Evolutionary conservation across 192 early-diverging fungal genomes (phyloP).

Genomic region (Podila epigama): DNA sequence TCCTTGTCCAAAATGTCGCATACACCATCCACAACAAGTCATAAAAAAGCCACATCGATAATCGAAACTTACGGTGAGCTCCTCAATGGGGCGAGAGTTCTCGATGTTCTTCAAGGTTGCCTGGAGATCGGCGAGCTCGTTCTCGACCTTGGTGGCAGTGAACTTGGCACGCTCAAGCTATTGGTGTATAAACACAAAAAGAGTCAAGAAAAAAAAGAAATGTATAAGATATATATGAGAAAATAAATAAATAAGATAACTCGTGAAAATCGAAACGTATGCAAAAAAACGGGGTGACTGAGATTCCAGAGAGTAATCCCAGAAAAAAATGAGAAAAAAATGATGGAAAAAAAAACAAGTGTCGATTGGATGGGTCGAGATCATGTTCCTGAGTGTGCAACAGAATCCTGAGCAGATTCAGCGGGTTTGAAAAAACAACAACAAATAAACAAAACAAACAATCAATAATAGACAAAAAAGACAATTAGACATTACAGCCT

Average conservation of each 20-base stretch:
- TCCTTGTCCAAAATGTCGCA: neutral
- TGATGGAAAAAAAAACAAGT: too few species aligned
- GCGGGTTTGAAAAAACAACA: too few species aligned
- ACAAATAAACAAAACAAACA: neutral
- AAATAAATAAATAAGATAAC: too few species aligned
- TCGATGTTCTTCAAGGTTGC: slow-evolving; percentile 94
- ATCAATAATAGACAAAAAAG: neutral
- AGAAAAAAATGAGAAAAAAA: too few species aligned
- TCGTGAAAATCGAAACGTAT: too few species aligned
- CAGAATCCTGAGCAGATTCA: too few species aligned
- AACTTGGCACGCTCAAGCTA: slow-evolving; percentile 84
- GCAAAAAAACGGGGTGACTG: too few species aligned
- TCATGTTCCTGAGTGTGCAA: too few species aligned
- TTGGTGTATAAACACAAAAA: slow-evolving; percentile 2
- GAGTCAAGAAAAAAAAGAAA: neutral
- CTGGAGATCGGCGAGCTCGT: slow-evolving; percentile 86
- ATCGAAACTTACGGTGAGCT: slow-evolving; percentile 79
- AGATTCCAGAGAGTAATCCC: too few species aligned
- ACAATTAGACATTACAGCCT: slow-evolving; percentile 82
- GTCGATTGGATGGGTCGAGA: too few species aligned
- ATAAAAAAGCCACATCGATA: slow-evolving; percentile 10
- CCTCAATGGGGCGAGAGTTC: slow-evolving; percentile 89
- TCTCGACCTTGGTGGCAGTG: slow-evolving; percentile 85
- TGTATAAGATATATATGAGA: too few species aligned
- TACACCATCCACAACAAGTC: slow-evolving; percentile 13